phyloP scores from a whole-genome alignment of 805 yeast genomes.

The Ogataea pilisensis region DNA sequence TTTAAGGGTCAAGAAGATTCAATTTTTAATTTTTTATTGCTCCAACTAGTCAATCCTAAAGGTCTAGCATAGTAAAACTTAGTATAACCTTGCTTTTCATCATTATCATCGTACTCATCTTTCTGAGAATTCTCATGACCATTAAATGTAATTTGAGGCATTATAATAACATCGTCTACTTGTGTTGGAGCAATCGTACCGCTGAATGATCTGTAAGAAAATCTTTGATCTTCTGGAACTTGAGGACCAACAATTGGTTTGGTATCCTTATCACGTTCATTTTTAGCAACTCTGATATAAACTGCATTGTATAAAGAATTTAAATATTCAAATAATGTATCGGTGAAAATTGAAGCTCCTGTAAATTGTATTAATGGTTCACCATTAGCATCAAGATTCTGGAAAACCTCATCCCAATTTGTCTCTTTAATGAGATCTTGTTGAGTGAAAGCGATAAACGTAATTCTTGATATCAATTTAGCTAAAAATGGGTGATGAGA shows the following conservation, averaged over 20 bases:
- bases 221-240: conserved; percentile 24
- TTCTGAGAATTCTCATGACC: conserved; percentile 22
- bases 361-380: conserved; percentile 33
- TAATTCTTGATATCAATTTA: conserved; percentile 30
- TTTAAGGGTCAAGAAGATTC: conserved; percentile 16
- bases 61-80: conserved; percentile 30
- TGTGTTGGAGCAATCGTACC: conserved; percentile 30
- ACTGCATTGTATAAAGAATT: conserved; percentile 25
- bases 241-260: conserved; percentile 29
- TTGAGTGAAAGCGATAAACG: conserved; percentile 25
- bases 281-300: conserved; percentile 28
- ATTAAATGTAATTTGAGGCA: conserved; percentile 29
- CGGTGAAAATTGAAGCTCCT: conserved; percentile 33
- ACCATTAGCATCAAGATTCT: conserved; percentile 30
- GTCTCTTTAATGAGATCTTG: conserved; percentile 19
- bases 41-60: conserved; percentile 26
- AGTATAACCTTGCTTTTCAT: conserved; percentile 25
- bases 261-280: conserved; percentile 24
- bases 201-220: conserved; percentile 28
- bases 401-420: conserved; percentile 29
- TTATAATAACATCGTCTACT: conserved; percentile 28
- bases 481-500: conserved; percentile 34
- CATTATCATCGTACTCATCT: conserved; percentile 28
- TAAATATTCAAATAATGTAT: conserved; percentile 31
- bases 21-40: conserved; percentile 17